phyloP scores from a whole-genome alignment of 2,329 filamentous ascomycete genomes.

The Lachnellula cervina region DNA sequence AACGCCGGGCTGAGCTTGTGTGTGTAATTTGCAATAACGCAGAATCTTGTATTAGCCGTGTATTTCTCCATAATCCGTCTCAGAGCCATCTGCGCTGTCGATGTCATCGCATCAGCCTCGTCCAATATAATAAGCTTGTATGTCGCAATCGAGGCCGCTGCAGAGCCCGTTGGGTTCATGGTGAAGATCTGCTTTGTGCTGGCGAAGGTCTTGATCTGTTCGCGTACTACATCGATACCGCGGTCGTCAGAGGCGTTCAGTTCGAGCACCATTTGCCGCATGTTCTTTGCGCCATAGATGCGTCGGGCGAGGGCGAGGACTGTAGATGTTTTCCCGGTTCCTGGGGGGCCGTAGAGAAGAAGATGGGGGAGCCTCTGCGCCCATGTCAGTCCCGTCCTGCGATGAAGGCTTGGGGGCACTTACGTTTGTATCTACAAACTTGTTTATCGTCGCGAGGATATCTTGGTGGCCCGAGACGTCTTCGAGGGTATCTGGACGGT shows the following conservation, averaged over 20 bases:
- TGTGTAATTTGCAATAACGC: slow-evolving; percentile 97
- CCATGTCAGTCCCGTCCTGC: slow-evolving; percentile 3
- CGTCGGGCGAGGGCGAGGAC: slow-evolving; percentile 86
- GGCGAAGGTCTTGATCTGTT: slow-evolving; percentile 99
- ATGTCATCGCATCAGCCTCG: slow-evolving; percentile 99
- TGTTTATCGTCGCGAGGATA: slow-evolving; percentile 95
- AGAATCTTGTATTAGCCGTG: slow-evolving; percentile 95
- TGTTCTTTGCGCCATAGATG: slow-evolving; percentile 87
- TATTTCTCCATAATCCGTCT: slow-evolving; percentile 99
- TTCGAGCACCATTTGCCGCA: slow-evolving; percentile 98
- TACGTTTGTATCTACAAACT: slow-evolving; percentile 89
- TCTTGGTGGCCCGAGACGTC: slow-evolving; percentile 97
- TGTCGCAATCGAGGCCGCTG: slow-evolving; percentile 53
- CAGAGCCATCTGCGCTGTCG: slow-evolving; percentile 94
- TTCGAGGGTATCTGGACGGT: slow-evolving; percentile 78
- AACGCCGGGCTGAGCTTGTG: slow-evolving; percentile 94
- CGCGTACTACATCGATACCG: slow-evolving; percentile 94
- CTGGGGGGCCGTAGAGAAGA: slow-evolving; percentile 91
- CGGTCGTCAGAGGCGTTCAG: slow-evolving; percentile 96
- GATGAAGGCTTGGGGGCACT: slow-evolving; percentile 7
- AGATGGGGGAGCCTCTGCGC: slow-evolving; percentile 78
- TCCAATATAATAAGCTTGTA: slow-evolving; percentile 98
- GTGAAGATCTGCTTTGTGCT: slow-evolving; percentile 96
- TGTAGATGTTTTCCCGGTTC: slow-evolving; percentile 96
- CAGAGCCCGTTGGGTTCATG: slow-evolving; percentile 48